Base-by-base conservation (phyloP, 257 asterid species). In the Plantago ovata region DNA sequence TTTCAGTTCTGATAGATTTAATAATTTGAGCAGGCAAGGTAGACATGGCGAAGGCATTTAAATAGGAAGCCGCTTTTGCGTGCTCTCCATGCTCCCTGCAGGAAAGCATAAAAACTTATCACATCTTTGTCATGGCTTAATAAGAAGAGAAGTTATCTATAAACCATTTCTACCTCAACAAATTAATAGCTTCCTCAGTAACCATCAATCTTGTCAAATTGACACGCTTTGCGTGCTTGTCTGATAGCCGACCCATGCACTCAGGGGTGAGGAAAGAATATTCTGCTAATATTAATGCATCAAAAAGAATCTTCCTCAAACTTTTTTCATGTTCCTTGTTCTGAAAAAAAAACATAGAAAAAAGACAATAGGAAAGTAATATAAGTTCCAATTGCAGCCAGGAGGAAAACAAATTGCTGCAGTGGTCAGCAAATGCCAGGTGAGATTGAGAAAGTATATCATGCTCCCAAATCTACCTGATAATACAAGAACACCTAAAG, bases 191-290 rank as follows among this genome's bases (percentile, higher is more conserved):
- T 74, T 76, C 82, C 45, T 77, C 75, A 16, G 63, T 59, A 60
- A 79, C 85, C 60, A 83, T 58, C 75, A 87, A 67, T 69, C 78
- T 80, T 69, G 83, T 77, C 52, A 87, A 12, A 44, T 69, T 62
- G 69, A 76, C 58, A 48, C 73, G 38, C 62, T 74, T 80, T 36
- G 57, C 83, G 55, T 68, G 80, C 75, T 67, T 63, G 62, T 47
- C 71, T 16, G 94, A 70, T 38, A 86, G 78, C 61, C 56, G 54
- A 60, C 64, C 78, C 80, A 84, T 50, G 65, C 67, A 72, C 62
- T 68, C 72, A 4, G 86, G 83, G 59, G 54, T 56, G 38, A 87
- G 84, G 68, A 87, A 87, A 53, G 86, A 72, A 67, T 87, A 87
- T 6, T 84, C 91, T 49, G 77, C 88, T 64, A 81, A 68, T 54